phyloP scores from a whole-genome alignment of 2,329 filamentous ascomycete genomes.

The Aspergillus costaricaensis region DNA sequence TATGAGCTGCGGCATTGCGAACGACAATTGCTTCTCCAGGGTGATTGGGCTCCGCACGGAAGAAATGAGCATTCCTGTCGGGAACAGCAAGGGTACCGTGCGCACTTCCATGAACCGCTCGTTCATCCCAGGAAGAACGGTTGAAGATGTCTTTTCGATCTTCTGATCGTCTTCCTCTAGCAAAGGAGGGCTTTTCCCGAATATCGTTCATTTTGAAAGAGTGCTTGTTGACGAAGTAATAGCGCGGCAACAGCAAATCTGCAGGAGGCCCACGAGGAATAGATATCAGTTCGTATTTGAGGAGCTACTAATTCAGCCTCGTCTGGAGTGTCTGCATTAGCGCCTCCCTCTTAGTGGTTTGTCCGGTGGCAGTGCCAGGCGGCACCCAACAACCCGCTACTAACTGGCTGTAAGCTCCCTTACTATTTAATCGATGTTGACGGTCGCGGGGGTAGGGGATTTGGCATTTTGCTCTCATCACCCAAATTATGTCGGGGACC shows the following conservation, averaged over 20 bases:
- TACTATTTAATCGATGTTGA: neutral
- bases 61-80: neutral
- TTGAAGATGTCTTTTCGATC: neutral
- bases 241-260: neutral
- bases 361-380: no score
- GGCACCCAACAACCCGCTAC: no score
- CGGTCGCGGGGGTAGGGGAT: neutral
- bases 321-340: no score
- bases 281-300: neutral
- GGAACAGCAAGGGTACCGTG: neutral
- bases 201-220: neutral
- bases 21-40: neutral
- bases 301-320: no score
- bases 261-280: neutral
- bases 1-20: neutral
- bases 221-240: neutral
- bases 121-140: neutral
- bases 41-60: neutral
- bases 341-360: no score
- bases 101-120: neutral
- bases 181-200: neutral
- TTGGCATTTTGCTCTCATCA: neutral
- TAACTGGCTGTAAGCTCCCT: no score
- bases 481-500: neutral
- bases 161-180: fast-evolving